phyloP scores from a whole-genome alignment of 2,329 filamentous ascomycete genomes.

The Microthyrium microscopicum region DNA sequence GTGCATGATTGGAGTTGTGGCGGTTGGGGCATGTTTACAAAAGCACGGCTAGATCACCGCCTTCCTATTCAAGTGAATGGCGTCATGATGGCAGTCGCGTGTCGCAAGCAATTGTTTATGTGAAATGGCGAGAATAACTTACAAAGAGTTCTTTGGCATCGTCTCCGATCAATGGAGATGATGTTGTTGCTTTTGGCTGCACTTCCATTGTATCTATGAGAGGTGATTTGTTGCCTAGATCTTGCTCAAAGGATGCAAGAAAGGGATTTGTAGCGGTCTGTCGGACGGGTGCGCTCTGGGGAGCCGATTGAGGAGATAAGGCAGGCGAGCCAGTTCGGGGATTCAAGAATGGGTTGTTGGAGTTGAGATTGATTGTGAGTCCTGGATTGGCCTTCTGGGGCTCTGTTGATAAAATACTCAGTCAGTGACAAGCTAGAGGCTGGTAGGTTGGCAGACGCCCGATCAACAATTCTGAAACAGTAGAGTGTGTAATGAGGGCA shows the following conservation, averaged over 20 bases:
- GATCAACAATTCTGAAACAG: too few relatives aligned
- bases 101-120: too few relatives aligned
- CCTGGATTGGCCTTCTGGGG: conserved; percentile 18
- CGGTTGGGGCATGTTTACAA: too few relatives aligned
- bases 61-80: too few relatives aligned
- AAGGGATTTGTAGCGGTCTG: conserved; percentile 62
- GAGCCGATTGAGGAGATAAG: conserved; percentile 28
- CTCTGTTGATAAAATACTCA: background rate
- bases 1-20: too few relatives aligned
- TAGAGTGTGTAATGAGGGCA: too few relatives aligned
- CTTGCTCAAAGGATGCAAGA: conserved; percentile 39
- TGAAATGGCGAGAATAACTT: conserved; percentile 37
- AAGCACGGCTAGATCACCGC: too few relatives aligned
- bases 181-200: conserved; percentile 2
- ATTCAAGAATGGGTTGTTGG: conserved; percentile 70
- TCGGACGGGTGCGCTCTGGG: conserved; percentile 31
- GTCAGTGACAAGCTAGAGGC: background rate
- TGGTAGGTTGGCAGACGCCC: too few relatives aligned
- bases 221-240: conserved; percentile 14
- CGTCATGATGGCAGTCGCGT: too few relatives aligned
- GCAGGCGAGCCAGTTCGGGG: conserved; percentile 43
- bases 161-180: conserved; percentile 8
- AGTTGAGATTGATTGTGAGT: conserved; percentile 47
- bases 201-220: background rate
- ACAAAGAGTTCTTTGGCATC: conserved; percentile 54